A percentile compares a stretch with the other conserved stretches of the same genome.
These are phyloP conservation scores for Microstroma glucosiphilum DNA, from an alignment of 1,284 basidiomycete genomes.

Conservation along the genomic window DNA sequence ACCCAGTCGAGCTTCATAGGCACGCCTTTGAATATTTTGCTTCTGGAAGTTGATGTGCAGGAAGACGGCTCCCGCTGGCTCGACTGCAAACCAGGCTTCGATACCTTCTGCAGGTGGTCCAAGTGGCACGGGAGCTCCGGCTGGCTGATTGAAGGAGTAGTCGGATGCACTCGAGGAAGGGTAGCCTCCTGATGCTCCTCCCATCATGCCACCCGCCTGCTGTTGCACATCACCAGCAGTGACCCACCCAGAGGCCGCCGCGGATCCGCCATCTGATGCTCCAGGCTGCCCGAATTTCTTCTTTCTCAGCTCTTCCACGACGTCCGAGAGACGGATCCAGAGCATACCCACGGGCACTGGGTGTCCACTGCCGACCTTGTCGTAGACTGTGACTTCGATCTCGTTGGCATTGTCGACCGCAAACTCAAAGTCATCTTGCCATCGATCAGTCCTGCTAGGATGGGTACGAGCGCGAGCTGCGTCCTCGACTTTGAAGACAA, in stretches of 20 bases:
- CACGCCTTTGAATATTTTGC: slow-evolving; percentile 72
- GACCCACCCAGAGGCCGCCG: slow-evolving; percentile 41
- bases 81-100: slow-evolving; percentile 94
- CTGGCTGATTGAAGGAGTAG: slow-evolving; percentile 28
- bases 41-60: slow-evolving; percentile 46
- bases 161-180: slow-evolving; percentile 14
- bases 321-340: slow-evolving; percentile 90
- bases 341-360: slow-evolving; percentile 87
- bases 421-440: slow-evolving; percentile 97
- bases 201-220: slow-evolving; percentile 3
- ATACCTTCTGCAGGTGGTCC: slow-evolving; percentile 63
- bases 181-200: slow-evolving; percentile 15
- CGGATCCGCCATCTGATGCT: slow-evolving; percentile 24
- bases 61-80: slow-evolving; percentile 85
- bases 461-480: slow-evolving; percentile 86
- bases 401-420: slow-evolving; percentile 96
- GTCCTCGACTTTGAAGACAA: slow-evolving; percentile 93
- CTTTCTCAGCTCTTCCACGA: slow-evolving; percentile 86
- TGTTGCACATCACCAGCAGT: slow-evolving; percentile 43
- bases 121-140: slow-evolving; percentile 31
- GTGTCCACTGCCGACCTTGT: slow-evolving; percentile 71
- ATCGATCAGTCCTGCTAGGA: slow-evolving; percentile 84
- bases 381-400: slow-evolving; percentile 92
- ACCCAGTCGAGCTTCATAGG: slow-evolving; percentile 78
- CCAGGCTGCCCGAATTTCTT: slow-evolving; percentile 72